Conservation (phyloP, 2,329 filamentous ascomycete species). For the Colletotrichum sansevieriae region DNA sequence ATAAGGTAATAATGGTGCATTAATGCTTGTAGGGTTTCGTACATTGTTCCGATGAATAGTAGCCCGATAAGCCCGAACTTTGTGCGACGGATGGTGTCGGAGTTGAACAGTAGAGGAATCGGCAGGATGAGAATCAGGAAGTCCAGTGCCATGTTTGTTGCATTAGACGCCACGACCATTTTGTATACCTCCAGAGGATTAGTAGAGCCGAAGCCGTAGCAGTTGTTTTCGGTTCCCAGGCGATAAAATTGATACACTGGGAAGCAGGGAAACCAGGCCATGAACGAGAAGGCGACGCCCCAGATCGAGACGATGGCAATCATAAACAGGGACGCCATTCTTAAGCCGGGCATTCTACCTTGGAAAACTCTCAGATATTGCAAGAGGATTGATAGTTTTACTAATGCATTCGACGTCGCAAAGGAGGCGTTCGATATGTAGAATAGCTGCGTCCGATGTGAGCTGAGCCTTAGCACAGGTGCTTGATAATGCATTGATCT, state of each 20-base stretch:
- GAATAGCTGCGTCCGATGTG: constrained; percentile 13
- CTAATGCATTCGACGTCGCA: constrained; percentile 10
- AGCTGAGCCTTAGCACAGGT: neutral
- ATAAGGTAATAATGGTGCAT: too few relatives aligned
- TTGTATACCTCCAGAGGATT: constrained; percentile 15
- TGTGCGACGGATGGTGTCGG: neutral
- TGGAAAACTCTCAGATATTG: neutral
- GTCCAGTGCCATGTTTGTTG: constrained; percentile 27
- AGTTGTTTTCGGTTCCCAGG: constrained; percentile 15
- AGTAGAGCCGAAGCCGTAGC: constrained; percentile 30
- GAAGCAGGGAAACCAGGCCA: constrained; percentile 35
- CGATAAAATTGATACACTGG: constrained; percentile 25
- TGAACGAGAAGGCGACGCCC: constrained; percentile 25
- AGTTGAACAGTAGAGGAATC: constrained; percentile 12
- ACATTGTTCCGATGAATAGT: constrained; percentile 16
- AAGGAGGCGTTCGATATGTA: constrained; percentile 30
- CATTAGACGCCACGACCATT: constrained; percentile 14
- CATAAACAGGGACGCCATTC: neutral
- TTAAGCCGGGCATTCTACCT: constrained; percentile 9
- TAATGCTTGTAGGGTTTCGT: neutral
- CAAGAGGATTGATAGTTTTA: constrained; percentile 20
- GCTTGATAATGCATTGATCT: neutral
- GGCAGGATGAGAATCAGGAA: constrained; percentile 31
- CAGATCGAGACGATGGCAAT: constrained; percentile 8
- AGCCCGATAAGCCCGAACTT: constrained; percentile 11